A percentile compares a stretch with the other conserved stretches of the same genome.
These are phyloP conservation scores for Aspergillus cavernicola DNA, from an alignment of 495 filamentous ascomycete species.

Conservation along the genomic window DNA sequence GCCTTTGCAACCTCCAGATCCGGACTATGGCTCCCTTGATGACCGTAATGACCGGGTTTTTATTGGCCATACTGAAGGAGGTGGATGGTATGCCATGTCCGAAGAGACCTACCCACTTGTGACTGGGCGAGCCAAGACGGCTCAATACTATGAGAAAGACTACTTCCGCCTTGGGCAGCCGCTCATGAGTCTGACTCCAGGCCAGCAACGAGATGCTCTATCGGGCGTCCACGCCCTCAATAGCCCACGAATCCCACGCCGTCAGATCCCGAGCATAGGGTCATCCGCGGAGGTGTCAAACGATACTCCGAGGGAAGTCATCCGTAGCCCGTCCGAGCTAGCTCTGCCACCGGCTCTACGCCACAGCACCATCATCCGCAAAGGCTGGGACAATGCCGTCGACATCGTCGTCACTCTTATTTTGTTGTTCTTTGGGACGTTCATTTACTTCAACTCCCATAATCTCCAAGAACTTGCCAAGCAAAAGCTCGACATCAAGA, in stretches of 20 bases:
- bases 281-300: constrained; percentile 33
- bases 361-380: constrained; percentile 51
- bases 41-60: constrained; percentile 67
- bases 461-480: constrained; percentile 46
- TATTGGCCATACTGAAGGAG: constrained; percentile 77
- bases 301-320: constrained; percentile 39
- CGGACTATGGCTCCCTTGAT: constrained; percentile 52
- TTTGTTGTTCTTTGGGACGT: constrained; percentile 41
- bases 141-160: constrained; percentile 61
- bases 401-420: constrained; percentile 50
- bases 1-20: constrained; percentile 64
- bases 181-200: constrained; percentile 38
- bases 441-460: constrained; percentile 50
- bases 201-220: constrained; percentile 46
- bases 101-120: constrained; percentile 80
- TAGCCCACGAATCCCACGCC: constrained; percentile 31
- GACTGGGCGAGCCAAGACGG: constrained; percentile 62
- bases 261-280: constrained; percentile 36
- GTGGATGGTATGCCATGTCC: constrained; percentile 93
- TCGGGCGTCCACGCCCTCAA: constrained; percentile 52
- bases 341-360: constrained; percentile 45
- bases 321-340: constrained; percentile 38
- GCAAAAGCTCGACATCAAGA: constrained; percentile 51
- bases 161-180: constrained; percentile 44
- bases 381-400: constrained; percentile 48